phyloP scores from a whole-genome alignment of 371 early-diverging fungal species.

The Mucor ambiguus region DNA sequence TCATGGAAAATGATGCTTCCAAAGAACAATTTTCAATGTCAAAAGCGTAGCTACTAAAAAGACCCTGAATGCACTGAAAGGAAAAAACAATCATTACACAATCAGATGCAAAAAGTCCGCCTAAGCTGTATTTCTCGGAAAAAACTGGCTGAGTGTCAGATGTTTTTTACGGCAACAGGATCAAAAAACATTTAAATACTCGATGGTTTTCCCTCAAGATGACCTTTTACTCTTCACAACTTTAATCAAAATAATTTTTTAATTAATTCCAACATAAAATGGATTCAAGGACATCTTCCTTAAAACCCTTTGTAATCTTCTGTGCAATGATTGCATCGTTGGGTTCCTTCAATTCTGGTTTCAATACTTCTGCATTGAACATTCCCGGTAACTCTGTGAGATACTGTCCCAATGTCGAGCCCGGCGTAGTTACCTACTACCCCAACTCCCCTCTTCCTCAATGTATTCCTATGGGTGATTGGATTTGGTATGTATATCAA shows the following conservation, averaged over 20 bases:
- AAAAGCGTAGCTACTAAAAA: neutral
- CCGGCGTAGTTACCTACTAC: constrained; percentile 43
- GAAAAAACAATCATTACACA: neutral
- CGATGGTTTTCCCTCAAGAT: neutral
- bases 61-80: constrained; percentile 15
- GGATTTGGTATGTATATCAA: constrained; percentile 49
- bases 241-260: neutral
- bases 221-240: neutral
- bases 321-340: constrained; percentile 46
- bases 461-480: constrained; percentile 50
- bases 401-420: constrained; percentile 42
- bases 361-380: constrained; percentile 50
- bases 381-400: constrained; percentile 46
- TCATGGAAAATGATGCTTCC: neutral
- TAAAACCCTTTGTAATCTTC: constrained; percentile 40
- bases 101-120: neutral
- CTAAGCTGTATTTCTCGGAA: constrained; percentile 13
- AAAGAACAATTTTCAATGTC: neutral
- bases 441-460: constrained; percentile 40
- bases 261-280: constrained; percentile 5
- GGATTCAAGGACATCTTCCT: constrained; percentile 21
- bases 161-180: neutral
- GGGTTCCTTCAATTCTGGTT: constrained; percentile 50
- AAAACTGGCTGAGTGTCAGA: constrained; percentile 18
- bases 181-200: constrained; percentile 16